phyloP scores from a whole-genome alignment of 345 rosid species.

The Firmiana major region DNA sequence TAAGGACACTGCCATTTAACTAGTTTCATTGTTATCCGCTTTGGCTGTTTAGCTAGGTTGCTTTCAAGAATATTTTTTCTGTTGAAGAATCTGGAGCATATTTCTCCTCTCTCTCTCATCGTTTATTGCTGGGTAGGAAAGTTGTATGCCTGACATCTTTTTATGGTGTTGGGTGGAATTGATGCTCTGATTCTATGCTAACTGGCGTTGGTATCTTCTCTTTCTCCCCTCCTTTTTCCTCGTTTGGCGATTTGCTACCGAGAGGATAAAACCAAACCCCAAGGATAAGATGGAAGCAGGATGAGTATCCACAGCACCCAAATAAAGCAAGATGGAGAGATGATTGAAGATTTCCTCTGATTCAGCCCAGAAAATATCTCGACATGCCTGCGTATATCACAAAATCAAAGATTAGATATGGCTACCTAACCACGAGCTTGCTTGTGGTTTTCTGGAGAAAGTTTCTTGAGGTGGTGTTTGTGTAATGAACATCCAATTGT shows the following conservation, averaged over 20 bases:
- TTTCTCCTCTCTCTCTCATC: neutral
- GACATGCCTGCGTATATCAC: too few species aligned
- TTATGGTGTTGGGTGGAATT: constrained; percentile 8
- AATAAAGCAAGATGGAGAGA: neutral
- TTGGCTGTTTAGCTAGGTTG: neutral
- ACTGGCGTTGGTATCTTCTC: neutral
- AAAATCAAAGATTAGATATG: neutral
- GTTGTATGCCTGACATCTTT: neutral
- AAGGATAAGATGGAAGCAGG: neutral
- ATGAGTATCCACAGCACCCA: neutral
- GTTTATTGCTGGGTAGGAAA: neutral
- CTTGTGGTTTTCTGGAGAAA: neutral
- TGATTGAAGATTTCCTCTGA: too few species aligned
- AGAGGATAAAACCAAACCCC: neutral
- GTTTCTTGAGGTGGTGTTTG: neutral
- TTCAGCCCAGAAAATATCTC: too few species aligned
- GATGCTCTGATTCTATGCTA: constrained; percentile 7
- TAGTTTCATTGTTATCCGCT: neutral
- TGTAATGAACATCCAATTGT: neutral
- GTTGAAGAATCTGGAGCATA: neutral
- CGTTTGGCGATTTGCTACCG: neutral
- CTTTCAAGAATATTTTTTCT: neutral
- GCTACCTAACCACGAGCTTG: neutral
- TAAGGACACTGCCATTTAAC: neutral
- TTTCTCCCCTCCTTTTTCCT: neutral